A percentile compares a stretch with the other conserved stretches of the same genome.
These are phyloP conservation scores for Kluyveromyces nonfermentans DNA, from an alignment of 805 yeast species.

Conservation along the genomic window DNA sequence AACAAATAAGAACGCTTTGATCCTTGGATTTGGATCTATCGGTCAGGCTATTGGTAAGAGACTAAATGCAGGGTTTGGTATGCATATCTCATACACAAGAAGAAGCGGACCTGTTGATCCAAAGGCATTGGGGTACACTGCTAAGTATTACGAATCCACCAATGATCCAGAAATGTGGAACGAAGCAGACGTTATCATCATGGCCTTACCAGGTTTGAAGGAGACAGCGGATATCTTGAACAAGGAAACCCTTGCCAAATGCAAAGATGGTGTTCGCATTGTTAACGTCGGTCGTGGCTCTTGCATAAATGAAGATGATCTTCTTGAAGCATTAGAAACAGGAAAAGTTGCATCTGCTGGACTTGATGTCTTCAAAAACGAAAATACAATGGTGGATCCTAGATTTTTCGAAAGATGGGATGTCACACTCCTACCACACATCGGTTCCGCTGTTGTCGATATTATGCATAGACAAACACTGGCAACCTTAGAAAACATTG, in stretches of 20 bases:
- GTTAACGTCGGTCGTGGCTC: slow-evolving; percentile 73
- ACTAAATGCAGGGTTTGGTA: slow-evolving; percentile 44
- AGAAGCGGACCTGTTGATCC: slow-evolving; percentile 34
- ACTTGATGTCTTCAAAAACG: slow-evolving; percentile 60
- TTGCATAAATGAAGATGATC: slow-evolving; percentile 57
- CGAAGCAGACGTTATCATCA: slow-evolving; percentile 45
- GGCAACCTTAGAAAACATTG: slow-evolving; percentile 47
- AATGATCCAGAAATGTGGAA: slow-evolving; percentile 32
- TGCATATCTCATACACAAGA: slow-evolving; percentile 55
- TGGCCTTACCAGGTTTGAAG: slow-evolving; percentile 58
- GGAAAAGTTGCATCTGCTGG: slow-evolving; percentile 62
- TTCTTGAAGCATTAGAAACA: slow-evolving; percentile 47
- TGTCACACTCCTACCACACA: slow-evolving; percentile 59
- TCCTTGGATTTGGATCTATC: slow-evolving; percentile 70
- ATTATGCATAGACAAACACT: slow-evolving; percentile 43
- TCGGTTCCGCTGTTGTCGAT: slow-evolving; percentile 58
- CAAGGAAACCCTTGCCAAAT: slow-evolving; percentile 34
- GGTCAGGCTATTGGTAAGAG: slow-evolving; percentile 57
- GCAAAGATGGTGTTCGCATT: slow-evolving; percentile 48
- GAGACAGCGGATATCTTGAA: slow-evolving; percentile 50
- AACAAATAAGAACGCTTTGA: slow-evolving; percentile 45
- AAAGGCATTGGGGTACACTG: slow-evolving; percentile 37
- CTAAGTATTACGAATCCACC: slow-evolving; percentile 37
- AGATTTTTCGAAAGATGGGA: slow-evolving; percentile 48
- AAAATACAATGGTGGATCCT: slow-evolving; percentile 42